Evolutionary conservation across 768 basidiomycete species (phyloP).

Genomic region (Pisolithus albus): DNA sequence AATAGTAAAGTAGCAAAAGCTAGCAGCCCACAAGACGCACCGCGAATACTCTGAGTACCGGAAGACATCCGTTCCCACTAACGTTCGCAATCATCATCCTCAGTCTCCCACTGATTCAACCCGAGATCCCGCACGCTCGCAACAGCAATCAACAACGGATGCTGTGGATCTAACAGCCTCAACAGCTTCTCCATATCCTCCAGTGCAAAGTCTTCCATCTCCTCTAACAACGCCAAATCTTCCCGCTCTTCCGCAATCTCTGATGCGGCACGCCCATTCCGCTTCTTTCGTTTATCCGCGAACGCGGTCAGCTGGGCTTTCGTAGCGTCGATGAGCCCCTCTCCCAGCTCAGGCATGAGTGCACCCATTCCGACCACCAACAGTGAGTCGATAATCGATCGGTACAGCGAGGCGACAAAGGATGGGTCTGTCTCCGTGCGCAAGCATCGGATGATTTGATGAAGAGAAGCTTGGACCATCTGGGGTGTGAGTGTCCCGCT

Average conservation of each 20-base stretch:
- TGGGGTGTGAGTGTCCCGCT: conserved; percentile 57
- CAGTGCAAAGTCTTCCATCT: conserved; percentile 76
- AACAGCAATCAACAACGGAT: conserved; percentile 63
- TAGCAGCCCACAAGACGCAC: too few relatives aligned
- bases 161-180: conserved; percentile 45
- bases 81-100: conserved; percentile 30
- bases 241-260: conserved; percentile 50
- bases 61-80: too few relatives aligned
- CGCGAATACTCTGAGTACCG: too few relatives aligned
- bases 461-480: conserved; percentile 64
- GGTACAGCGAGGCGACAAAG: conserved; percentile 72
- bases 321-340: conserved; percentile 58
- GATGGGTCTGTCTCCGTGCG: conserved; percentile 65
- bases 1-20: too few relatives aligned
- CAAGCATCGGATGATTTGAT: conserved; percentile 57
- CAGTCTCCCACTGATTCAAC: conserved; percentile 42
- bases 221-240: conserved; percentile 66
- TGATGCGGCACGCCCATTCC: conserved; percentile 33
- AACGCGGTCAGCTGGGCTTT: conserved; percentile 63
- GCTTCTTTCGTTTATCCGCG: conserved; percentile 59
- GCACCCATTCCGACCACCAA: conserved; percentile 50
- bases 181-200: conserved; percentile 74
- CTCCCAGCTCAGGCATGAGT: conserved; percentile 47
- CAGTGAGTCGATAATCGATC: conserved; percentile 56
- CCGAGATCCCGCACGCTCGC: conserved; percentile 69